Evolutionary conservation across 139 green algal species (phyloP).

Genomic region (Mychonastes homosphaera): DNA sequence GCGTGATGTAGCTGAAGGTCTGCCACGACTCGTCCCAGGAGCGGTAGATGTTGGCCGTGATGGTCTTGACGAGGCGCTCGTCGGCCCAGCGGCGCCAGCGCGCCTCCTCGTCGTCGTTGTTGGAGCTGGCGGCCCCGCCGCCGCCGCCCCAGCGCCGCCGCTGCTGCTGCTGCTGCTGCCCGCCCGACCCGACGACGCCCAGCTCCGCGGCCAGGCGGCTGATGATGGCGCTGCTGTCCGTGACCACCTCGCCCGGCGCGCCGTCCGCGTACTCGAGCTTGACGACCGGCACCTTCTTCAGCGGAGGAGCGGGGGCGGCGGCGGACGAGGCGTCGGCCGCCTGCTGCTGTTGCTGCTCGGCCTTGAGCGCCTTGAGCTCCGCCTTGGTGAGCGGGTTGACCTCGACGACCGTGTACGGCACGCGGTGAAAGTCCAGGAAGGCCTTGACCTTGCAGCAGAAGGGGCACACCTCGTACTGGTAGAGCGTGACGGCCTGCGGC

Average conservation of each 20-base stretch:
- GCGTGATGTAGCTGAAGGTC: slow-evolving; percentile 82
- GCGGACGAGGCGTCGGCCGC: slow-evolving; percentile 40
- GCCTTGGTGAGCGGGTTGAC: slow-evolving; percentile 92
- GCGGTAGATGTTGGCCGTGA: slow-evolving; percentile 98
- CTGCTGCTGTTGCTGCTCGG: slow-evolving; percentile 48
- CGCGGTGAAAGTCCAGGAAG: slow-evolving; percentile 85
- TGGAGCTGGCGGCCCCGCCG: neutral
- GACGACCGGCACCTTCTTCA: slow-evolving; percentile 83
- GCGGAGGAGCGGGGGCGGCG: too few species aligned
- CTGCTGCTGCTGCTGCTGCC: slow-evolving; percentile 8
- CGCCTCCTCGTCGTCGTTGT: slow-evolving; percentile 42
- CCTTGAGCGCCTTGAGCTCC: slow-evolving; percentile 87
- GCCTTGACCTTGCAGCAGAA: slow-evolving; percentile 99
- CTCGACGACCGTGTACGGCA: slow-evolving; percentile 88
- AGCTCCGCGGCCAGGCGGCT: slow-evolving; percentile 51
- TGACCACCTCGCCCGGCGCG: slow-evolving; percentile 60
- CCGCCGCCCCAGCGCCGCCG: neutral
- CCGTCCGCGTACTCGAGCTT: slow-evolving; percentile 64
- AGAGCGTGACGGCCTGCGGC: slow-evolving; percentile 51
- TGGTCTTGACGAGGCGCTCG: slow-evolving; percentile 76
- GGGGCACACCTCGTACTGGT: slow-evolving; percentile 96
- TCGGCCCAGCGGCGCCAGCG: slow-evolving; percentile 89
- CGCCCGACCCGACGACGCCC: slow-evolving; percentile 10
- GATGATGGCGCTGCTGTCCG: slow-evolving; percentile 81
- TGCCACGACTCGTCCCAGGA: slow-evolving; percentile 65